Percentiles rank a stretch among this genome's conserved stretches.
phyloP scores from a whole-genome alignment of 106 monocot genomes.

The Acanthochlamys bracteata region DNA sequence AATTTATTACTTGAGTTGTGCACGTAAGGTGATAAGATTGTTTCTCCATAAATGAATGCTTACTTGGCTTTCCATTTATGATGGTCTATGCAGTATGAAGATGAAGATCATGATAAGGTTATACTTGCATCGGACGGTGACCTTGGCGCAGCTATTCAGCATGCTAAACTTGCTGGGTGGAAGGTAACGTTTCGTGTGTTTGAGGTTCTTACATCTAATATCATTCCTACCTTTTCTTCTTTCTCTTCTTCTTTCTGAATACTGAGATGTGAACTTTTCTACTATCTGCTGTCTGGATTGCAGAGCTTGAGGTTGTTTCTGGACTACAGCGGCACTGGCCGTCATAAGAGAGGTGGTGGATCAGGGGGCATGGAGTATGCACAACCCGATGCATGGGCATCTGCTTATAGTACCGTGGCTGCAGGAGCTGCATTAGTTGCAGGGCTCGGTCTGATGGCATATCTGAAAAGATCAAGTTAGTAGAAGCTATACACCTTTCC shows the following conservation, averaged over 20 bases:
- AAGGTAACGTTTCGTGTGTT: no score
- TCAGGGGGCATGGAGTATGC: constrained; percentile 27
- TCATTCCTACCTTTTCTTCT: no score
- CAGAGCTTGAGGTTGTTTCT: constrained; percentile 48
- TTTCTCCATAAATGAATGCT: no score
- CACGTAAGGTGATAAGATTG: no score
- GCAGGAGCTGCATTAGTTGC: constrained; percentile 75
- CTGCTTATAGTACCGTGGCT: constrained; percentile 64
- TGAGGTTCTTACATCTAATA: no score
- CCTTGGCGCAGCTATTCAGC: constrained; percentile 75
- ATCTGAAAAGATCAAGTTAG: constrained; percentile 44
- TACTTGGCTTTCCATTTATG: neutral
- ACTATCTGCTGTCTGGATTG: no score
- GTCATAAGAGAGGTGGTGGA: constrained; percentile 15
- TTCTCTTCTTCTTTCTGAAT: no score
- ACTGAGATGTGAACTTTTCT: no score
- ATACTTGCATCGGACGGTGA: constrained; percentile 78
- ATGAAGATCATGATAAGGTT: constrained; percentile 90
- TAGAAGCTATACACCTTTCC: neutral
- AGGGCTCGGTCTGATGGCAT: constrained; percentile 74
- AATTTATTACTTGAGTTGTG: neutral
- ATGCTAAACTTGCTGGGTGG: constrained; percentile 70
- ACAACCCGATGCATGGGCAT: constrained; percentile 54
- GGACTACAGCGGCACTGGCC: constrained; percentile 23
- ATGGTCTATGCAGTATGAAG: constrained; percentile 67